Conservation (phyloP, 1,284 basidiomycete species). For the Microbotryum saponariae region DNA sequence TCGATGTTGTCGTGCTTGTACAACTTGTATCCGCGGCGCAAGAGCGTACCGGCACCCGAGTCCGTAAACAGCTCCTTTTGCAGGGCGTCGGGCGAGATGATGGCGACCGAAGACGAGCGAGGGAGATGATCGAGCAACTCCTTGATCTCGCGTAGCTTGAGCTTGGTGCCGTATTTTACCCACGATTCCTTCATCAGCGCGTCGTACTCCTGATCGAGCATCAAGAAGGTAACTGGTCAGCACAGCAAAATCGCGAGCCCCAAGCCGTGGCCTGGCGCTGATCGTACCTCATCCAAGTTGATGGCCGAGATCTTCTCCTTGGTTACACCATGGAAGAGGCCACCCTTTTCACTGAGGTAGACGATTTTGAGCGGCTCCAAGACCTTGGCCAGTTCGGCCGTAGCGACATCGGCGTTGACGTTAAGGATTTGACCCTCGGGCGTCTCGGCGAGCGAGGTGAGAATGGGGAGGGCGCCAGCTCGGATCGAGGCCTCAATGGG, state of each 20-base stretch:
- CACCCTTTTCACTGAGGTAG: conserved; percentile 97
- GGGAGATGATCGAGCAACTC: conserved; percentile 97
- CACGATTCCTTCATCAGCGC: conserved; percentile 96
- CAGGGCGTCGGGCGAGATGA: conserved; percentile 86
- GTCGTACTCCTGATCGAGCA: conserved; percentile 70
- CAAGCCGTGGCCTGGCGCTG: background rate
- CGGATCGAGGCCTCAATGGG: conserved; percentile 90
- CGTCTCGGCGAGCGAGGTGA: conserved; percentile 84
- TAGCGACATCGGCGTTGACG: conserved; percentile 93
- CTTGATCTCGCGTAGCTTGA: conserved; percentile 99
- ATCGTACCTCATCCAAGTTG: conserved; percentile 84
- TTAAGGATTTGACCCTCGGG: conserved; percentile 89
- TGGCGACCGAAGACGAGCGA: conserved; percentile 93
- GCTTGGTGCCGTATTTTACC: conserved; percentile 99
- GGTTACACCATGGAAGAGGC: conserved; percentile 92
- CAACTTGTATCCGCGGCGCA: conserved; percentile 95
- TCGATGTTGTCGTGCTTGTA: conserved; percentile 80
- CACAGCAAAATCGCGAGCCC: background rate
- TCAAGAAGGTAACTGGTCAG: background rate
- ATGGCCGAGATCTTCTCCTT: conserved; percentile 91
- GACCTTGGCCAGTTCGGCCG: conserved; percentile 90
- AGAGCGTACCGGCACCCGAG: conserved; percentile 92
- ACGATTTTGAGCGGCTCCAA: conserved; percentile 99
- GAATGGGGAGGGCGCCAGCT: conserved; percentile 84
- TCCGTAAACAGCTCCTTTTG: conserved; percentile 99